Conservation (phyloP, 208 protist species). For the Chromosphaera perkinsii region DNA sequence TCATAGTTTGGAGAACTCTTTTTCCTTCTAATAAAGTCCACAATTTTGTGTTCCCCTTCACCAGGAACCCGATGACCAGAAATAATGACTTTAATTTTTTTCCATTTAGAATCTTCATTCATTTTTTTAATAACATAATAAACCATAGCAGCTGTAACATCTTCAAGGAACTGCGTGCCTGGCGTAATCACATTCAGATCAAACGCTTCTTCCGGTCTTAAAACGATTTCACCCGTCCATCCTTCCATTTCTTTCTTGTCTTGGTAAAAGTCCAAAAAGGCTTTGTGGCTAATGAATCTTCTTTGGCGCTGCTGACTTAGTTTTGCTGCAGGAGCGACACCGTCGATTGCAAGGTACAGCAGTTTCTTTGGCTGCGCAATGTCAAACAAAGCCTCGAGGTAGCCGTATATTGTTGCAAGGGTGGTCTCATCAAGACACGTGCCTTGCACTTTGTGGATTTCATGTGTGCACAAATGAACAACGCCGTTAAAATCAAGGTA, state of each 20-base stretch:
- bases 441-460: slow-evolving; percentile 68
- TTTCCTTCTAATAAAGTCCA: slow-evolving; percentile 56
- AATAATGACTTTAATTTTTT: slow-evolving; percentile 81
- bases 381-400: slow-evolving; percentile 92
- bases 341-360: slow-evolving; percentile 94
- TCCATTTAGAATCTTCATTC: slow-evolving; percentile 82
- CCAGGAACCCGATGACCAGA: slow-evolving; percentile 73
- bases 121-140: slow-evolving; percentile 89
- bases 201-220: slow-evolving; percentile 67
- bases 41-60: slow-evolving; percentile 49
- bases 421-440: slow-evolving; percentile 68
- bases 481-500: slow-evolving; percentile 99
- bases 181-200: slow-evolving; percentile 99
- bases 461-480: slow-evolving; percentile 98
- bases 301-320: slow-evolving; percentile 98
- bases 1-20: slow-evolving; percentile 78
- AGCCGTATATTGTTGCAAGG: slow-evolving; percentile 81
- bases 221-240: background rate
- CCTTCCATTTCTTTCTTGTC: background rate
- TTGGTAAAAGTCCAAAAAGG: slow-evolving; percentile 64
- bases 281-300: slow-evolving; percentile 87
- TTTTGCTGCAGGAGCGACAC: slow-evolving; percentile 97
- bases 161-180: slow-evolving; percentile 96
- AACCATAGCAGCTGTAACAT: slow-evolving; percentile 74
- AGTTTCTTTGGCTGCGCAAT: slow-evolving; percentile 93